Evolutionary conservation across 2,329 filamentous ascomycete species (phyloP).

Genomic region (Trichoderma arundinaceum): DNA sequence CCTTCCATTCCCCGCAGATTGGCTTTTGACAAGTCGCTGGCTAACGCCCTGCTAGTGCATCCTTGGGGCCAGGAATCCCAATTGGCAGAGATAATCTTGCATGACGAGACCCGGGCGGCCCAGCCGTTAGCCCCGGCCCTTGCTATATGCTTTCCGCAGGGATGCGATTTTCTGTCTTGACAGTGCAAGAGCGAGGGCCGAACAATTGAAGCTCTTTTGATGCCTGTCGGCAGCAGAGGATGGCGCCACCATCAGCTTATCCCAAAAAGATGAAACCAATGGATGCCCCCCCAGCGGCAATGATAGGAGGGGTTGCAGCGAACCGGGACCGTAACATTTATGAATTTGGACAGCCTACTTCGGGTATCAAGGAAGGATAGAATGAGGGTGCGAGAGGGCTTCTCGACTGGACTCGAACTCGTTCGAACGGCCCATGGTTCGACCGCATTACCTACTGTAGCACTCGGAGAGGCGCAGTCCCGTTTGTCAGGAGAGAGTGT

Average conservation of each 20-base stretch:
- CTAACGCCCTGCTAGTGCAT: slow-evolving; percentile 4
- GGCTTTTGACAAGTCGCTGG: slow-evolving; percentile 20
- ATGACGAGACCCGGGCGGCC: slow-evolving; percentile 53
- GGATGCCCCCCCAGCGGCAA: slow-evolving; percentile 51
- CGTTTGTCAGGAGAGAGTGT: slow-evolving; percentile 15
- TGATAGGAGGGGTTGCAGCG: slow-evolving; percentile 50
- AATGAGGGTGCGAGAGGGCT: not conserved
- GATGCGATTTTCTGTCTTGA: slow-evolving; percentile 53
- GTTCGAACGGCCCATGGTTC: not conserved
- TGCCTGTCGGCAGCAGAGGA: slow-evolving; percentile 48
- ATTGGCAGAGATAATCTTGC: slow-evolving; percentile 47
- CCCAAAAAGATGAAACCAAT: slow-evolving; percentile 54
- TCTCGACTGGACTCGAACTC: not conserved
- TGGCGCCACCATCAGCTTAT: slow-evolving; percentile 58
- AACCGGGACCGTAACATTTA: slow-evolving; percentile 52
- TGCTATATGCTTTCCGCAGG: slow-evolving; percentile 45
- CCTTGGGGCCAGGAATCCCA: slow-evolving; percentile 14
- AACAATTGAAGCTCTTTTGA: slow-evolving; percentile 51
- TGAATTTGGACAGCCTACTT: slow-evolving; percentile 28
- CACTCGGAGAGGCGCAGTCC: slow-evolving; percentile 3
- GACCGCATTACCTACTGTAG: not conserved
- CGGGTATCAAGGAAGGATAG: not conserved
- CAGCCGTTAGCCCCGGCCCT: slow-evolving; percentile 48
- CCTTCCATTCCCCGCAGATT: slow-evolving; percentile 21
- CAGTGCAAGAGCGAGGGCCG: slow-evolving; percentile 52